These are phyloP conservation scores for Tuber aestivum DNA, from an alignment of 495 filamentous ascomycete genomes.

Conservation along the genomic window DNA sequence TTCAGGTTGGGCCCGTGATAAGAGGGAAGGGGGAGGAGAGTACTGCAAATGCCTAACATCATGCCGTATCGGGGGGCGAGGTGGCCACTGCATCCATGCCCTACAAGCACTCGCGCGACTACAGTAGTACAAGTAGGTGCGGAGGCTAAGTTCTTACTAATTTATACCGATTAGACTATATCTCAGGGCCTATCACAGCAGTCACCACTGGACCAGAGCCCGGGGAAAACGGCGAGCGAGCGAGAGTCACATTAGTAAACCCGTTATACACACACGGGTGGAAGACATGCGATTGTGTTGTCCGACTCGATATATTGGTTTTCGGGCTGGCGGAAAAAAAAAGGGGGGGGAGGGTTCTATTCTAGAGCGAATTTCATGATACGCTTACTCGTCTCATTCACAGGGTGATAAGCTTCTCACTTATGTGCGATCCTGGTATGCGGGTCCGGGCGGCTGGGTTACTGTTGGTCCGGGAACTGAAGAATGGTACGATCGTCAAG, in stretches of 20 bases:
- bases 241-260: neutral
- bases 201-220: neutral
- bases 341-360: neutral
- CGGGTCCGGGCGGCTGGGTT: neutral
- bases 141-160: neutral
- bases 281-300: neutral
- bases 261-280: neutral
- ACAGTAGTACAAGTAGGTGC: neutral
- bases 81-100: neutral
- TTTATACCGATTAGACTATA: neutral
- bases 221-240: neutral
- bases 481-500: neutral
- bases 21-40: neutral
- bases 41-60: neutral
- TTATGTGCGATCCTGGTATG: neutral
- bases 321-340: neutral
- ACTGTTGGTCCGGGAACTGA: neutral
- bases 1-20: neutral
- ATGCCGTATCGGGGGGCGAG: neutral
- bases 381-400: neutral
- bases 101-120: neutral
- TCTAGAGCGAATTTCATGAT: neutral
- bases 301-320: neutral
- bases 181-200: neutral
- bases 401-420: neutral